Evolutionary conservation across 257 asterid species (phyloP).

Genomic region (Solanum boliviense): DNA sequence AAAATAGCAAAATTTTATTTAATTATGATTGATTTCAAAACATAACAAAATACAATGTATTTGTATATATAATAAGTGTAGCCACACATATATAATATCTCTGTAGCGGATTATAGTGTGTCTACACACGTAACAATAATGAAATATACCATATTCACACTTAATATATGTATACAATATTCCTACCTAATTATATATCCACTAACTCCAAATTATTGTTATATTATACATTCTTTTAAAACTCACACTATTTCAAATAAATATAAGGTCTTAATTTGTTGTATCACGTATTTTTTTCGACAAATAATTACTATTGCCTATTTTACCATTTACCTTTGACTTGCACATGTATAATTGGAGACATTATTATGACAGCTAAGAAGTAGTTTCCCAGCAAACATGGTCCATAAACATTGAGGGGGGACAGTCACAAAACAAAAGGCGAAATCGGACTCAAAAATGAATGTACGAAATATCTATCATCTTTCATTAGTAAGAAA

Average conservation of each 20-base stretch:
- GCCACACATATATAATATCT: background rate
- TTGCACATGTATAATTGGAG: background rate
- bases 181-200: background rate
- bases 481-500: too few relatives aligned
- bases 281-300: background rate
- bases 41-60: too few relatives aligned
- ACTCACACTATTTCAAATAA: background rate
- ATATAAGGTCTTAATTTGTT: background rate
- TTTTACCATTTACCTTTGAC: background rate
- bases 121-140: background rate
- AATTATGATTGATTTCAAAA: background rate
- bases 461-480: too few relatives aligned
- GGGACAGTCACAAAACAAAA: background rate
- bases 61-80: too few relatives aligned
- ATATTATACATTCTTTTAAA: background rate
- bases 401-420: background rate
- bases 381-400: background rate
- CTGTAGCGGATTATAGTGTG: background rate
- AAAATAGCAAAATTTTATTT: too few relatives aligned
- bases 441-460: too few relatives aligned
- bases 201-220: background rate
- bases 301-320: background rate
- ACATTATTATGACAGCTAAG: background rate
- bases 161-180: background rate
- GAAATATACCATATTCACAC: too few relatives aligned